A percentile compares a stretch with the other conserved stretches of the same genome.
These are phyloP conservation scores for Dryas drummondii DNA, from an alignment of 306 rosid species.

Conservation along the genomic window DNA sequence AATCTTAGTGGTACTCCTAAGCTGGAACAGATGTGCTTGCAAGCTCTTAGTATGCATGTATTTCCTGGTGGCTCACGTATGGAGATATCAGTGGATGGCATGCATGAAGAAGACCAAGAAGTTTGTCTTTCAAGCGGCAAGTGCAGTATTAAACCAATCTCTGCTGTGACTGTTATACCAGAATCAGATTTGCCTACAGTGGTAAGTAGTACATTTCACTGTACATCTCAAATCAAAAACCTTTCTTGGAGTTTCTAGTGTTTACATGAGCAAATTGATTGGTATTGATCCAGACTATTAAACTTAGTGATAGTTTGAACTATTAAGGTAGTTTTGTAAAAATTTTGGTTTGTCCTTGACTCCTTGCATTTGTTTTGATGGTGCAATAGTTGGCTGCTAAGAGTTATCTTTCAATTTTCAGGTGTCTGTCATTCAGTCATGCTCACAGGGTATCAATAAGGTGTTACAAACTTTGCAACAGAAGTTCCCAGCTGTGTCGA, in stretches of 20 bases:
- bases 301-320: slow-evolving; percentile 14
- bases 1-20: slow-evolving; percentile 54
- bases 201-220: slow-evolving; percentile 53
- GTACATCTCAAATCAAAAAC: slow-evolving; percentile 14
- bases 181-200: slow-evolving; percentile 60
- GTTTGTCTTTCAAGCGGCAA: slow-evolving; percentile 45
- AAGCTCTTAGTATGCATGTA: slow-evolving; percentile 63
- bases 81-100: slow-evolving; percentile 50
- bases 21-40: slow-evolving; percentile 80
- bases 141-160: slow-evolving; percentile 36
- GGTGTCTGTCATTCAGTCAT: slow-evolving; percentile 78
- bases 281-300: not conserved
- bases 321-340: not conserved
- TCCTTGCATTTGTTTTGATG: not conserved
- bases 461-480: slow-evolving; percentile 67
- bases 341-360: not conserved
- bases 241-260: not conserved
- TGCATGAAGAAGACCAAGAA: slow-evolving; percentile 48
- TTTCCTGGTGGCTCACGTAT: slow-evolving; percentile 54
- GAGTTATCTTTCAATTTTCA: slow-evolving; percentile 27
- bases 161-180: slow-evolving; percentile 34
- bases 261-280: not conserved
- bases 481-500: slow-evolving; percentile 66
- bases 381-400: slow-evolving; percentile 16
- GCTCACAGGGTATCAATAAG: slow-evolving; percentile 72